A percentile compares a stretch with the other conserved stretches of the same genome.
Evolutionary conservation across 2,329 filamentous ascomycete genomes (phyloP).

Genomic region (Fusarium austroafricanum): DNA sequence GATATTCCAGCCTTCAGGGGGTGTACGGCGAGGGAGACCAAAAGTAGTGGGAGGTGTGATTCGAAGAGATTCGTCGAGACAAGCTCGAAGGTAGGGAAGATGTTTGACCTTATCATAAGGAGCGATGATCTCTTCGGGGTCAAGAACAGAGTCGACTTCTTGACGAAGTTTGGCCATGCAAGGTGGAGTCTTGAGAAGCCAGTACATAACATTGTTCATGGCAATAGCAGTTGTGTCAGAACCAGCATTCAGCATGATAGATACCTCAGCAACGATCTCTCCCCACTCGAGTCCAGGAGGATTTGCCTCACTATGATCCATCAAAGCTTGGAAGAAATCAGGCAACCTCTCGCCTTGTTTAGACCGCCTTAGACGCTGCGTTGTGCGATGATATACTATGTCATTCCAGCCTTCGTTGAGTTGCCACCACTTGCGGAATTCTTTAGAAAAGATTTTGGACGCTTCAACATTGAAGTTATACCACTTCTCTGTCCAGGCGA

Average conservation of each 20-base stretch:
- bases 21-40: slow-evolving; percentile 43
- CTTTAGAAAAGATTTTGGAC: slow-evolving; percentile 59
- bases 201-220: slow-evolving; percentile 64
- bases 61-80: slow-evolving; percentile 60
- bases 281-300: slow-evolving; percentile 62
- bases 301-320: slow-evolving; percentile 59
- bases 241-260: slow-evolving; percentile 65
- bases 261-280: slow-evolving; percentile 67
- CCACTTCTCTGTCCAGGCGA: slow-evolving; percentile 64
- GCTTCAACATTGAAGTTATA: slow-evolving; percentile 61
- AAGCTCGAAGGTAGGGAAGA: slow-evolving; percentile 62
- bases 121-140: slow-evolving; percentile 56
- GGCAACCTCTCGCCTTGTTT: slow-evolving; percentile 63
- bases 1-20: slow-evolving; percentile 48
- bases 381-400: slow-evolving; percentile 55
- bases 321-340: slow-evolving; percentile 68
- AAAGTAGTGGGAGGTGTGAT: slow-evolving; percentile 48
- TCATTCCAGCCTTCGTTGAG: slow-evolving; percentile 56
- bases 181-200: slow-evolving; percentile 60
- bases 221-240: slow-evolving; percentile 61
- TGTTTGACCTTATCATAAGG: slow-evolving; percentile 63
- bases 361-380: slow-evolving; percentile 39
- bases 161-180: slow-evolving; percentile 54
- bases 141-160: slow-evolving; percentile 60
- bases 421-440: slow-evolving; percentile 43